A percentile compares a stretch with the other conserved stretches of the same genome.
Evolutionary conservation across 305 asterid species (phyloP).

Genomic region (Fraxinus greggii): DNA sequence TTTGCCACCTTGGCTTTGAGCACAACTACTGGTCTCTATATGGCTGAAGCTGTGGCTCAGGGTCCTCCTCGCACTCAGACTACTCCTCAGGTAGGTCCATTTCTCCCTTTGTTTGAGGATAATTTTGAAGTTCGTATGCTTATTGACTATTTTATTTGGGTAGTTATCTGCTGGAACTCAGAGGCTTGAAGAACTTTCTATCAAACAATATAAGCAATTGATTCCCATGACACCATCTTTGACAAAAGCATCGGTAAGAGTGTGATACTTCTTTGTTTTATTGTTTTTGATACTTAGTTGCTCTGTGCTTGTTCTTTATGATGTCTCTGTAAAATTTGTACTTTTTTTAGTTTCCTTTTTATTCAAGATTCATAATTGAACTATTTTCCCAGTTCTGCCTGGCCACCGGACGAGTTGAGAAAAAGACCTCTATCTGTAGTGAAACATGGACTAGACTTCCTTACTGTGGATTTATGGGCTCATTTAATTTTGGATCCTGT

Average conservation of each 20-base stretch:
- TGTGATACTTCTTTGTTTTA: constrained; percentile 1
- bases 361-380: neutral
- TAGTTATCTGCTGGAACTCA: constrained; percentile 67
- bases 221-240: constrained; percentile 73
- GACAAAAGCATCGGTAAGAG: constrained; percentile 69
- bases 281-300: constrained; percentile 8
- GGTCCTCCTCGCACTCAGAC: constrained; percentile 64
- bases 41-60: constrained; percentile 93
- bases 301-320: neutral
- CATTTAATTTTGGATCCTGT: constrained; percentile 6
- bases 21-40: constrained; percentile 61
- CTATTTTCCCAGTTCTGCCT: neutral
- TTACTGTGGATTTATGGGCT: neutral
- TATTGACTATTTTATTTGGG: constrained; percentile 20
- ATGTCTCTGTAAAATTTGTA: constrained; percentile 11
- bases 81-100: constrained; percentile 59
- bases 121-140: constrained; percentile 15
- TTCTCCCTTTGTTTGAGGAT: constrained; percentile 2
- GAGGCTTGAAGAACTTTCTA: constrained; percentile 76
- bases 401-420: neutral
- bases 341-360: neutral
- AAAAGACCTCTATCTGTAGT: neutral
- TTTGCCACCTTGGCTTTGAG: constrained; percentile 33
- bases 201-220: constrained; percentile 76
- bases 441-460: neutral